Percentiles rank a stretch among this genome's conserved stretches.
phyloP scores from a whole-genome alignment of 2,329 filamentous ascomycete species.

The Proliferodiscus dingleyae region DNA sequence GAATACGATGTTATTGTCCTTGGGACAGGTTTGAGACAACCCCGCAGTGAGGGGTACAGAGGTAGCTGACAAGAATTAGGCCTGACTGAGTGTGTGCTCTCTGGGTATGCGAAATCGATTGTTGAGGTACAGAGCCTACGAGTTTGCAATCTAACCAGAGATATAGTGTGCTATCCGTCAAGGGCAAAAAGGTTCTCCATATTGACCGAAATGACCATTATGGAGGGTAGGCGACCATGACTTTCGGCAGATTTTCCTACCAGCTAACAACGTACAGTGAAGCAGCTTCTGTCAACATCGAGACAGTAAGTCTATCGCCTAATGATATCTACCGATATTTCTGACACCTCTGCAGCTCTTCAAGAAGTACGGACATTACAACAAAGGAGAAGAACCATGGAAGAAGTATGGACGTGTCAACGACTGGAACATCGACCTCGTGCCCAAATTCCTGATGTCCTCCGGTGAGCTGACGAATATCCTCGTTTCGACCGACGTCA shows the following conservation, averaged over 20 bases:
- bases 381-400: conserved; percentile 82
- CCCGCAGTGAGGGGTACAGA: conserved; percentile 34
- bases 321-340: conserved; percentile 13
- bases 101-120: conserved; percentile 61
- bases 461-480: conserved; percentile 98
- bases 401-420: conserved; percentile 94
- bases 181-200: conserved; percentile 98
- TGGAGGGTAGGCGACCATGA: conserved; percentile 63
- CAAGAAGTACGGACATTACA: conserved; percentile 89
- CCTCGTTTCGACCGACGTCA: conserved; percentile 90
- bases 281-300: conserved; percentile 93
- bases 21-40: conserved; percentile 73
- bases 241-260: conserved; percentile 5
- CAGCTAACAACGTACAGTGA: conserved; percentile 54
- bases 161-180: conserved; percentile 84
- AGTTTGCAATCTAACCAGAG: conserved; percentile 18
- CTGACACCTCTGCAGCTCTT: conserved; percentile 64
- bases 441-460: conserved; percentile 97
- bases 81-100: conserved; percentile 97
- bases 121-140: neutral
- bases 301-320: conserved; percentile 58
- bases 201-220: conserved; percentile 99
- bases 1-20: conserved; percentile 99
- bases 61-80: conserved; percentile 48
- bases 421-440: conserved; percentile 99